phyloP scores from a whole-genome alignment of 2,329 filamentous ascomycete genomes.

The Microascus cirrosus region DNA sequence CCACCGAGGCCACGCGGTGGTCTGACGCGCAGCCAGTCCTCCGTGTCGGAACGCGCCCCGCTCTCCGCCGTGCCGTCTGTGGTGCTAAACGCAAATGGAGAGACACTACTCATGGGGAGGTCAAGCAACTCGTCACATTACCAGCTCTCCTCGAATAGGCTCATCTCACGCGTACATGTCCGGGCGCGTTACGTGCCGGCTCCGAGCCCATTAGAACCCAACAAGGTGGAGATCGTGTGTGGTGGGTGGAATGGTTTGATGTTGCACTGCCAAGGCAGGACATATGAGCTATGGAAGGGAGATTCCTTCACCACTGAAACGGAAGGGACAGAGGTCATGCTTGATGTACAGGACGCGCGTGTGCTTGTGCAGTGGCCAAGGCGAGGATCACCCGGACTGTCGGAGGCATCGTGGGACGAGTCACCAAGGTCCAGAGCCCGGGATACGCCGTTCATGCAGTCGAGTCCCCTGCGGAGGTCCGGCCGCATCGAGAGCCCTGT shows the following conservation, averaged over 20 bases:
- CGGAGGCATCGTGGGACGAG: constrained; percentile 62
- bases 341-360: constrained; percentile 87
- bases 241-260: constrained; percentile 93
- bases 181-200: constrained; percentile 74
- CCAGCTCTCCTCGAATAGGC: constrained; percentile 81
- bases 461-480: constrained; percentile 46
- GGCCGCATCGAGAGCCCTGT: constrained; percentile 61
- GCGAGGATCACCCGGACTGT: constrained; percentile 39
- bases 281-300: constrained; percentile 77
- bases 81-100: constrained; percentile 70
- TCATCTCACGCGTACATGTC: constrained; percentile 89
- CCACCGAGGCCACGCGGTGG: constrained; percentile 44
- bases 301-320: constrained; percentile 87
- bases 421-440: constrained; percentile 32
- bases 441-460: constrained; percentile 33
- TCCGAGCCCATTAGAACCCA: constrained; percentile 53
- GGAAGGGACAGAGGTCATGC: constrained; percentile 79
- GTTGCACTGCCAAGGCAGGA: constrained; percentile 79
- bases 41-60: constrained; percentile 58
- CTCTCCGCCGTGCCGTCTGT: constrained; percentile 75
- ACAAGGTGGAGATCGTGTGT: constrained; percentile 80
- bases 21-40: constrained; percentile 24
- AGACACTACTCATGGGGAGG: constrained; percentile 75
- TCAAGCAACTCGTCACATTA: constrained; percentile 94
- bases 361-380: constrained; percentile 83